Conservation (phyloP, 108 stramenopile genomes). For the Skeletonema tropicum region DNA sequence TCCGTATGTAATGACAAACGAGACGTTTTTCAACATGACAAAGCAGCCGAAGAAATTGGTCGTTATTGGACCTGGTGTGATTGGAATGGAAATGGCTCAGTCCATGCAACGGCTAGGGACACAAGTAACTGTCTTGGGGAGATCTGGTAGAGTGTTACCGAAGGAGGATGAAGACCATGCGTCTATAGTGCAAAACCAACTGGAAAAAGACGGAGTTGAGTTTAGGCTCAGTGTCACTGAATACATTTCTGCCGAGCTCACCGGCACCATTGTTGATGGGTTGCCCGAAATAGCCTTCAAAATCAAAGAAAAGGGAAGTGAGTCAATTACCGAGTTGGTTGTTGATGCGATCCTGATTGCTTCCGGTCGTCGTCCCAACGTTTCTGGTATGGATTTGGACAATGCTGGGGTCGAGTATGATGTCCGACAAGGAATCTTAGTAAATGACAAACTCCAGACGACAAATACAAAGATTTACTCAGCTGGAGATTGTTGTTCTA, state of each 20-base stretch:
- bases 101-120: conserved; percentile 83
- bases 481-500: conserved; percentile 79
- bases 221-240: conserved; percentile 52
- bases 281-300: conserved; percentile 56
- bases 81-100: conserved; percentile 92
- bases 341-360: conserved; percentile 81
- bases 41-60: conserved; percentile 72
- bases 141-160: conserved; percentile 68
- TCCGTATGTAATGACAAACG: conserved; percentile 82
- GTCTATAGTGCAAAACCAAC: conserved; percentile 55
- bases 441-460: conserved; percentile 84
- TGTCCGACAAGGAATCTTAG: conserved; percentile 64
- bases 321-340: conserved; percentile 22
- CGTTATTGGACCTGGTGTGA: conserved; percentile 89
- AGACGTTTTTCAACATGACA: conserved; percentile 87
- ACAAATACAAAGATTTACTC: conserved; percentile 72
- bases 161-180: conserved; percentile 82
- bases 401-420: conserved; percentile 80
- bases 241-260: conserved; percentile 53
- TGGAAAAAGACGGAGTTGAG: conserved; percentile 66
- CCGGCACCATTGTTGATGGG: conserved; percentile 55
- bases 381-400: conserved; percentile 85
- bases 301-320: conserved; percentile 44
- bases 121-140: conserved; percentile 76
- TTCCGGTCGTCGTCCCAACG: conserved; percentile 86